Base-by-base conservation (phyloP, 495 filamentous ascomycete species). In the Xeromyces bisporus region DNA sequence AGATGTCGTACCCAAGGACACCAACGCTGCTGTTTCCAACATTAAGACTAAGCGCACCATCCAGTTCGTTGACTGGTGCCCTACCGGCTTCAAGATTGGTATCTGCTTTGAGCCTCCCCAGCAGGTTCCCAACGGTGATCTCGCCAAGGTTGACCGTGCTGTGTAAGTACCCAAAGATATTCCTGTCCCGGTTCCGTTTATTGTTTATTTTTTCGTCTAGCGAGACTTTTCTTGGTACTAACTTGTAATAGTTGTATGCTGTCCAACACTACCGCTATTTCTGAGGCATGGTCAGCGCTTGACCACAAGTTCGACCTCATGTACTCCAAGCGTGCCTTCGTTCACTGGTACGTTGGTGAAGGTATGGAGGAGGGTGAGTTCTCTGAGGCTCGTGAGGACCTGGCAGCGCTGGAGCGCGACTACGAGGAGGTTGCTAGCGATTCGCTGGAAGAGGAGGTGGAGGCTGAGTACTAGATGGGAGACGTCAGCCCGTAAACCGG, bases 361-460 rank as follows among this genome's bases (percentile, higher is more conserved):
- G 89, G 89, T 73, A 97, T 97, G 89, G 89, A 97, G 69, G 89
- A 97, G 61, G 89, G 89, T 52, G 89, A 97, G 60, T 97, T 97
- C 70, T 91, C 83, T 29, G 89, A 97, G 71, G 89, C 89, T 32
- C 82, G 89, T 58, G 89, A 97, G 68, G 89, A 97, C 62, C 59
- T 97, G 48, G 89, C 89, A 48, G 89, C 89, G 44, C 73, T 97
- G 26, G 89, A 97, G 73, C 80, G 87, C 41, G 89, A 97, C 62
- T 97, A 97, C 66, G 91, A 96, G 66, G 89, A 97, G 61, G 89
- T 97, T 46, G 89, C 84, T 41, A 85, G 85, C 51, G 89, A 97
- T 60, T 93, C 87, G 39, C 55, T 89, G 40, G 85, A 86, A 60
- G 81, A 72, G 43, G 78, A 75, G 51, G 66, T 66, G 43, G 87